These are phyloP conservation scores for Sinapis alba DNA, from an alignment of 441 rosid species.

Conservation along the genomic window DNA sequence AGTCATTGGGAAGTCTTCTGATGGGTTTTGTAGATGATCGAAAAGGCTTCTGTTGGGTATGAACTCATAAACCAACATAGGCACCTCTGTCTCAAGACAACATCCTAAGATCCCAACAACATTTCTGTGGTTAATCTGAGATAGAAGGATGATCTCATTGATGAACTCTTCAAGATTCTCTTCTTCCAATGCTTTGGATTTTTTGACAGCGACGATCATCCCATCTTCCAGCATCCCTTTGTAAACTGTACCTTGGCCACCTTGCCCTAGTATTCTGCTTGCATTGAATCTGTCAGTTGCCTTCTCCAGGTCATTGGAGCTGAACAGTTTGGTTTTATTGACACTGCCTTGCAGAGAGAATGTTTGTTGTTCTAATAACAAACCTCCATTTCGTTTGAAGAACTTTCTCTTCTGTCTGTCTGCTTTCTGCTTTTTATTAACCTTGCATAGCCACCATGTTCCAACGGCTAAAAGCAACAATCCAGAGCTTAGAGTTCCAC, in stretches of 20 bases:
- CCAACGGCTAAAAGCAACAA: constrained; percentile 20
- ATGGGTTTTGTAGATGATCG: constrained; percentile 41
- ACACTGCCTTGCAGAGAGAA: constrained; percentile 18
- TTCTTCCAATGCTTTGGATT: constrained; percentile 40
- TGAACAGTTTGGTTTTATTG: constrained; percentile 39
- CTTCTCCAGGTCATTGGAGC: constrained; percentile 40
- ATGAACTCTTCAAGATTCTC: constrained; percentile 49
- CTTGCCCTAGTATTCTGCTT: constrained; percentile 44
- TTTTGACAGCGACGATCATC: constrained; percentile 50
- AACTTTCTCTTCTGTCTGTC: constrained; percentile 35
- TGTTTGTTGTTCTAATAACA: constrained; percentile 42
- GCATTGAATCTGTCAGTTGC: constrained; percentile 47
- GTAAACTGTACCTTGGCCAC: constrained; percentile 42
- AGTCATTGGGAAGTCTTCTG: constrained; percentile 36
- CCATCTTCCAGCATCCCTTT: constrained; percentile 48
- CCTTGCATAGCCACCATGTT: constrained; percentile 15
- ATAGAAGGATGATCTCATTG: constrained; percentile 50
- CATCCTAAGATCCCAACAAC: constrained; percentile 56
- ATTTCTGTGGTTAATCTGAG: constrained; percentile 52
- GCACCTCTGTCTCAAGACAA: constrained; percentile 57
- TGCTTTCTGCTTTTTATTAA: constrained; percentile 19
- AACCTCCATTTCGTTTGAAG: constrained; percentile 57
- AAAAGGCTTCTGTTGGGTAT: constrained; percentile 49
- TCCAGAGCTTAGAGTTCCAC: constrained; percentile 22
- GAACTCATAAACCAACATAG: constrained; percentile 53